Evolutionary conservation across 192 early-diverging fungal genomes (phyloP), one percentile per base, ranked within the genome.

Genomic region (Mortierella alpina): DNA sequence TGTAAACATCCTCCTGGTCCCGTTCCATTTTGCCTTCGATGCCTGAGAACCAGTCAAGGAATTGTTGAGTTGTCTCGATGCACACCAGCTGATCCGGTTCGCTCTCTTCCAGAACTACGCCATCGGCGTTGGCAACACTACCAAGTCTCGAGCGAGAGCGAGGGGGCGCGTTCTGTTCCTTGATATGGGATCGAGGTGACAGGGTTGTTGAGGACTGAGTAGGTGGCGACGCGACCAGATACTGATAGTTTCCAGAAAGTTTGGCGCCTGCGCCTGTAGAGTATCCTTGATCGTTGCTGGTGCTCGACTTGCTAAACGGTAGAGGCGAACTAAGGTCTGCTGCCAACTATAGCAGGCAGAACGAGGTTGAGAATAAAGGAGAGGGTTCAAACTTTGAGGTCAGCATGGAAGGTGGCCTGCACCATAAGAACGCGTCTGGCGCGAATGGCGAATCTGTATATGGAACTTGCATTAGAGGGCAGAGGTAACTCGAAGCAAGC

Each of bases 11-110:
- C 69, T 96, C 95, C 69, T 94, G 94, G 66, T 93, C 95, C 63
- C 92, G 86, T 60, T 96, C 94, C 91, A 97, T 93, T 51, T 93
- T 89, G 44, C 84, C 72, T 75, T 98, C 95, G 7, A 94, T 89
- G 12, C 63, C 70, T 17, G 93, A 86, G 84, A 96, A 97, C 98
- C 98, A 99, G 68, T 95, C 92, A 63, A 98, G 90, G 66, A 99
- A 99, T 85, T 98, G 92, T 40, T 96, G 94, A 0, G 93, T 91
- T 4, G 91, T 98, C 57, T 96, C 92, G 49, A 98, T 93, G 3
- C 93, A 87, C 77, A 84, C 86, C 14, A 75, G 56, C 39, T 83
- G 65, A 31, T 82, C 87, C 48, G 83, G 59, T 4, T 75, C 77
- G 9, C 75, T 23, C 0, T 79, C 82, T n/a, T 63, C 80, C 5